Evolutionary conservation across 495 filamentous ascomycete species (phyloP).

Genomic region (Penicillium silybi): DNA sequence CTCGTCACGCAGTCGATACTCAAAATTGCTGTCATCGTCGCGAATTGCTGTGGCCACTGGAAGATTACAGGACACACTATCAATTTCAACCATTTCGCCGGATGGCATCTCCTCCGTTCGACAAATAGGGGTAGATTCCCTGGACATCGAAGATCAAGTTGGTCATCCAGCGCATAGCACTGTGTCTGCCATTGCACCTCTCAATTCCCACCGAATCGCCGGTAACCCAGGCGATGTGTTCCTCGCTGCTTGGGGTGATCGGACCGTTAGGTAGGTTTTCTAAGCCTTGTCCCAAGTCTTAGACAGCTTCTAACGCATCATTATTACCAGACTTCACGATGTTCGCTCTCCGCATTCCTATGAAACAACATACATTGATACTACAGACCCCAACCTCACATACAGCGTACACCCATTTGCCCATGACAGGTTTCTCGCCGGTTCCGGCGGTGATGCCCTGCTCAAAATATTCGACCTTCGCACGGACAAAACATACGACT

Average conservation of each 20-base stretch:
- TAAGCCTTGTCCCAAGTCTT: not conserved
- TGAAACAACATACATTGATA: slow-evolving; percentile 50
- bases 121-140: slow-evolving; percentile 26
- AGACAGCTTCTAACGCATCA: not conserved
- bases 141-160: slow-evolving; percentile 23
- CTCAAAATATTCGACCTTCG: slow-evolving; percentile 66
- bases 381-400: slow-evolving; percentile 52
- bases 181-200: slow-evolving; percentile 49
- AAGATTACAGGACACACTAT: slow-evolving; percentile 38
- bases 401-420: slow-evolving; percentile 58
- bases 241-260: slow-evolving; percentile 59
- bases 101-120: slow-evolving; percentile 35
- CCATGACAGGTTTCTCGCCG: slow-evolving; percentile 54
- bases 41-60: slow-evolving; percentile 51
- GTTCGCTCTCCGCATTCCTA: slow-evolving; percentile 49
- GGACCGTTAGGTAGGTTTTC: slow-evolving; percentile 44
- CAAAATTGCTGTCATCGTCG: slow-evolving; percentile 47
- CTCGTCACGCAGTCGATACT: slow-evolving; percentile 40
- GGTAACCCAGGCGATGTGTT: slow-evolving; percentile 48
- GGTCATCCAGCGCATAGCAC: slow-evolving; percentile 23
- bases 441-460: slow-evolving; percentile 51
- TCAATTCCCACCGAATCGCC: slow-evolving; percentile 33
- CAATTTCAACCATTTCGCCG: slow-evolving; percentile 46
- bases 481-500: slow-evolving; percentile 45
- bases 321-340: slow-evolving; percentile 57